phyloP scores from a whole-genome alignment of 2,329 filamentous ascomycete species.

The Cercospora citrullina region DNA sequence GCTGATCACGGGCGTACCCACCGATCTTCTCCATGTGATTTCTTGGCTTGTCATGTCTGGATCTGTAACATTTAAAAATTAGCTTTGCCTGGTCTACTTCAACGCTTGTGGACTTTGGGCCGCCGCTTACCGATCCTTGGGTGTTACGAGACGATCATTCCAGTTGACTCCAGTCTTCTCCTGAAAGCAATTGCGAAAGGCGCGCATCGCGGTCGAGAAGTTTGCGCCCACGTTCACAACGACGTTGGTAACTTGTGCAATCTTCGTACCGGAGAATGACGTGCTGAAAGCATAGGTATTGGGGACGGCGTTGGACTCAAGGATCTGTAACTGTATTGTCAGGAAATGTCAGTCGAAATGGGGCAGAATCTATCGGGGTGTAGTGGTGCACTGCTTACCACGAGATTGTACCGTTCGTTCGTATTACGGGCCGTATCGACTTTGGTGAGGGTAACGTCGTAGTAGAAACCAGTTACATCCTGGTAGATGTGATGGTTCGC shows the following conservation, averaged over 20 bases:
- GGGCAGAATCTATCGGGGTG: background rate
- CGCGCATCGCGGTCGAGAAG: conserved; percentile 39
- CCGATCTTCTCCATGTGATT: conserved; percentile 2
- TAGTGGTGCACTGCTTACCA: conserved; percentile 45
- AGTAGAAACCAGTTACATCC: conserved; percentile 63
- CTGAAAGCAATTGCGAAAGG: conserved; percentile 45
- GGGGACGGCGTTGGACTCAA: conserved; percentile 62
- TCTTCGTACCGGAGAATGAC: conserved; percentile 29
- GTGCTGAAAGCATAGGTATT: conserved; percentile 61
- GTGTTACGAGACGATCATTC: conserved; percentile 42
- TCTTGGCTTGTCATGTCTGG: background rate
- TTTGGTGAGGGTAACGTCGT: conserved; percentile 63
- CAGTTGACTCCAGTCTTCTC: conserved; percentile 44
- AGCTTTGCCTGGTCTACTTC: background rate
- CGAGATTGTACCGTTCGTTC: conserved; percentile 61
- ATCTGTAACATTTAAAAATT: background rate
- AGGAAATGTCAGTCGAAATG: conserved; percentile 16
- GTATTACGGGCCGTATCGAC: conserved; percentile 49
- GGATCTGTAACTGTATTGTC: conserved; percentile 55
- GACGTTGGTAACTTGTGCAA: conserved; percentile 28
- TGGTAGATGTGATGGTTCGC: conserved; percentile 65
- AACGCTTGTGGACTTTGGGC: background rate
- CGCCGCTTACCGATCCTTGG: conserved; percentile 21
- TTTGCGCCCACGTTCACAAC: conserved; percentile 37
- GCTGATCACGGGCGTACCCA: conserved; percentile 1